phyloP scores from a whole-genome alignment of 2,329 filamentous ascomycete species.

The Stagonosporopsis rhizophila region DNA sequence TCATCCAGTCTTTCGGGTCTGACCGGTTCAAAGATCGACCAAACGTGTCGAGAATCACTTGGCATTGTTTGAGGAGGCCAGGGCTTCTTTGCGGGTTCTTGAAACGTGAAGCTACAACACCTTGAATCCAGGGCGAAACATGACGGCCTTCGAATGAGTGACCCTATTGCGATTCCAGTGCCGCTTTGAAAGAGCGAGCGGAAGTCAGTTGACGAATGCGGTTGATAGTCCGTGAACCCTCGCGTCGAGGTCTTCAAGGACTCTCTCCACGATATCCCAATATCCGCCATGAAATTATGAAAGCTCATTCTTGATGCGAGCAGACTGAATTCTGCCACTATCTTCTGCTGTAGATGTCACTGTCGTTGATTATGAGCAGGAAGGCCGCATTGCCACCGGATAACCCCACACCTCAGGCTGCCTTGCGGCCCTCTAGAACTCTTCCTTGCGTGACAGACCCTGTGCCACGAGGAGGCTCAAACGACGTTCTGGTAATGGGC shows the following conservation, averaged over 20 bases:
- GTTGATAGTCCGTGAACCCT: neutral
- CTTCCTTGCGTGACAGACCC: conserved; percentile 17
- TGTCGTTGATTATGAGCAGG: neutral
- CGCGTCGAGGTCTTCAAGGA: neutral
- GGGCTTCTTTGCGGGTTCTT: conserved; percentile 10
- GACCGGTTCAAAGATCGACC: conserved; percentile 1
- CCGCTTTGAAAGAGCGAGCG: conserved; percentile 10
- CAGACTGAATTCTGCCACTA: neutral
- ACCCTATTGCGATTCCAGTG: conserved; percentile 1
- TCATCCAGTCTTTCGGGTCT: conserved; percentile 3
- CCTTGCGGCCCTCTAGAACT: neutral
- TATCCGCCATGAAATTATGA: neutral
- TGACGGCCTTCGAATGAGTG: conserved; percentile 21
- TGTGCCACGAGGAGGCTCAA: conserved; percentile 12
- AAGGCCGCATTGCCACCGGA: neutral
- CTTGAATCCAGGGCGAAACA: conserved; percentile 32
- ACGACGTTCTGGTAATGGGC: conserved; percentile 1
- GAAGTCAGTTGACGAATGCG: neutral
- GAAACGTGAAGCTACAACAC: conserved; percentile 29
- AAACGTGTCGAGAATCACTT: conserved; percentile 15
- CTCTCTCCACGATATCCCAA: neutral
- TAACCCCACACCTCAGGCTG: neutral
- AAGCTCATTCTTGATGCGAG: neutral
- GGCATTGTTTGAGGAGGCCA: conserved; percentile 7
- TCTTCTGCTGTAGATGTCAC: neutral